Evolutionary conservation across 2,329 filamentous ascomycete species (phyloP).

Genomic region (Penicillium occitanis): DNA sequence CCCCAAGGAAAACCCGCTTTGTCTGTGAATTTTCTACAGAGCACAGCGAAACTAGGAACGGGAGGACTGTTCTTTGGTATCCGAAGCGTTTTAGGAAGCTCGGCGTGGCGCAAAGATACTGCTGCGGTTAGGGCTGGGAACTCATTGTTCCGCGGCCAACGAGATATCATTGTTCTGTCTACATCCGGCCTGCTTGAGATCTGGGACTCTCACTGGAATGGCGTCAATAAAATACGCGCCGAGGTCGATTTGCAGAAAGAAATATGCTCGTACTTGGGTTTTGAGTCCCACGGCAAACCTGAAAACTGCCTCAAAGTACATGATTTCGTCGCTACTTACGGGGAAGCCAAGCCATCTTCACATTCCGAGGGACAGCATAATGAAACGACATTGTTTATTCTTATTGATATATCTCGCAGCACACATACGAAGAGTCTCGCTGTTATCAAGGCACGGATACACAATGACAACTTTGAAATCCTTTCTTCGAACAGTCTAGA

Average conservation of each 20-base stretch:
- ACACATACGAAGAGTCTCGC: conserved; percentile 62
- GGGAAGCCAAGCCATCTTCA: conserved; percentile 38
- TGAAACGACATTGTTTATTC: conserved; percentile 57
- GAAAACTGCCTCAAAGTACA: conserved; percentile 65
- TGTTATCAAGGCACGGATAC: conserved; percentile 69
- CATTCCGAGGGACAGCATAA: conserved; percentile 32
- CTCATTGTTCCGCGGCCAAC: conserved; percentile 73
- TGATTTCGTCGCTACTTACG: conserved; percentile 68
- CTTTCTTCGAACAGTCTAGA: conserved; percentile 68
- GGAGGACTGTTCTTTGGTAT: conserved; percentile 78
- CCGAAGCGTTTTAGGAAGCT: conserved; percentile 69
- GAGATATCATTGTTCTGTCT: conserved; percentile 78
- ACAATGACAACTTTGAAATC: conserved; percentile 54
- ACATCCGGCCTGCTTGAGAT: conserved; percentile 74
- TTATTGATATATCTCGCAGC: conserved; percentile 48
- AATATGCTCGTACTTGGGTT: conserved; percentile 14
- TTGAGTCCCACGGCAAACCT: conserved; percentile 49
- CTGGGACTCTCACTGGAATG: conserved; percentile 87
- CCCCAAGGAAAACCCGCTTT: conserved; percentile 81
- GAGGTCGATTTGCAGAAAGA: conserved; percentile 69
- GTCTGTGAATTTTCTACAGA: conserved; percentile 69
- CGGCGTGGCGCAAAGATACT: conserved; percentile 72
- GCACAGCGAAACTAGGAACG: conserved; percentile 53
- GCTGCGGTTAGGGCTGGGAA: conserved; percentile 75
- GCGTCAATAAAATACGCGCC: conserved; percentile 71